Evolutionary conservation across 2,329 filamentous ascomycete genomes (phyloP).

Genomic region (Fusarium brachygibbosum): DNA sequence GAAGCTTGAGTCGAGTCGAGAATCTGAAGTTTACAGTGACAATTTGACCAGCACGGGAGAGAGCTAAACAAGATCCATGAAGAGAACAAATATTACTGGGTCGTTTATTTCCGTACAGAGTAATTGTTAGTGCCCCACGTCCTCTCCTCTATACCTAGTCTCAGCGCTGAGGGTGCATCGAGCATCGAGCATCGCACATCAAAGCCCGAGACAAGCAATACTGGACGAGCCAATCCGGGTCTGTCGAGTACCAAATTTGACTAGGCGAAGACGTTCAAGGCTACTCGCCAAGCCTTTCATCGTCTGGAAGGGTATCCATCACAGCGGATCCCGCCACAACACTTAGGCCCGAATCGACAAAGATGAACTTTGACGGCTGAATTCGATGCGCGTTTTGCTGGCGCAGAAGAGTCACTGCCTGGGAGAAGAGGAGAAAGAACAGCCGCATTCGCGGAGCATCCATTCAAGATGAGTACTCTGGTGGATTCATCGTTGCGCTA

Average conservation of each 20-base stretch:
- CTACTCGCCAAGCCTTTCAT: constrained; percentile 35
- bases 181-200: constrained; percentile 38
- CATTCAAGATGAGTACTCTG: constrained; percentile 1
- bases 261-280: constrained; percentile 15
- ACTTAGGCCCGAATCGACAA: constrained; percentile 42
- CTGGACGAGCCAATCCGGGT: constrained; percentile 5
- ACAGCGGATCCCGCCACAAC: constrained; percentile 39
- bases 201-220: constrained; percentile 29
- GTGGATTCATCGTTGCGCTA: constrained; percentile 15
- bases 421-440: constrained; percentile 4
- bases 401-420: constrained; percentile 26
- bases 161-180: constrained; percentile 28
- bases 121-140: constrained; percentile 32
- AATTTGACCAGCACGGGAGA: constrained; percentile 11
- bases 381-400: constrained; percentile 34
- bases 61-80: constrained; percentile 19
- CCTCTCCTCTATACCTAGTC: constrained; percentile 12
- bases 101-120: constrained; percentile 30
- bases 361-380: constrained; percentile 27
- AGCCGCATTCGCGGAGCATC: constrained; percentile 2
- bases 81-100: constrained; percentile 26
- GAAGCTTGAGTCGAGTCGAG: constrained; percentile 17
- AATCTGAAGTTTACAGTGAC: constrained; percentile 18
- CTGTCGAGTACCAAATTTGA: neutral
- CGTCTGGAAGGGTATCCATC: constrained; percentile 34